phyloP scores from a whole-genome alignment of 306 rosid species.

The Fragaria vesca region DNA sequence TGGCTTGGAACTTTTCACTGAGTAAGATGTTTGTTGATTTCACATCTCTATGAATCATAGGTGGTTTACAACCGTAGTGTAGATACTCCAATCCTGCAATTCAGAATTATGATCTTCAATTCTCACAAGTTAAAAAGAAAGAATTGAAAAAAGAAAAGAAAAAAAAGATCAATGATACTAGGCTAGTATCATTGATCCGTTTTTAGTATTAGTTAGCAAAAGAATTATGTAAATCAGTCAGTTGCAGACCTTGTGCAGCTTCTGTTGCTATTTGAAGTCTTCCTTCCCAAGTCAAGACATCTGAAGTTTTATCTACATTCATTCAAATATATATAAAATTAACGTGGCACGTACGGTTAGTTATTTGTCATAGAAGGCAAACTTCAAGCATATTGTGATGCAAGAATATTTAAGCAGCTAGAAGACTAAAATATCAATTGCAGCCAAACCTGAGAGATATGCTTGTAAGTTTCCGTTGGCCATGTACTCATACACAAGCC shows the following conservation, averaged over 20 bases:
- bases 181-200: no score
- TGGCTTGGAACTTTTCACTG: slow-evolving; percentile 38
- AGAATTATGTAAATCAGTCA: slow-evolving; percentile 5
- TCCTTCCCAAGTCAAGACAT: slow-evolving; percentile 35
- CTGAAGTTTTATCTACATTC: slow-evolving; percentile 3
- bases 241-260: slow-evolving; percentile 35
- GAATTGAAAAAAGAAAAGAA: neutral
- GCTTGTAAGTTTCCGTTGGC: slow-evolving; percentile 29
- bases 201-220: no score
- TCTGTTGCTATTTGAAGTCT: slow-evolving; percentile 39
- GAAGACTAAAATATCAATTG: neutral
- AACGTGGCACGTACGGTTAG: neutral
- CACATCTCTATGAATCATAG: slow-evolving; percentile 50
- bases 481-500: slow-evolving; percentile 35
- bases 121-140: neutral
- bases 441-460: slow-evolving; percentile 30
- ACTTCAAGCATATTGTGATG: neutral
- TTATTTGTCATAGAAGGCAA: neutral
- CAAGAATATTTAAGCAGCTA: neutral
- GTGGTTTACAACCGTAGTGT: slow-evolving; percentile 24
- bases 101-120: neutral
- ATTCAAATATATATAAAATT: neutral
- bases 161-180: neutral
- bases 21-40: slow-evolving; percentile 49
- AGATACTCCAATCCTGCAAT: slow-evolving; percentile 23